Percentiles rank a stretch among this genome's conserved stretches.
Conservation (phyloP, 2,329 filamentous ascomycete genomes). For the Acrocalymma vagum region DNA sequence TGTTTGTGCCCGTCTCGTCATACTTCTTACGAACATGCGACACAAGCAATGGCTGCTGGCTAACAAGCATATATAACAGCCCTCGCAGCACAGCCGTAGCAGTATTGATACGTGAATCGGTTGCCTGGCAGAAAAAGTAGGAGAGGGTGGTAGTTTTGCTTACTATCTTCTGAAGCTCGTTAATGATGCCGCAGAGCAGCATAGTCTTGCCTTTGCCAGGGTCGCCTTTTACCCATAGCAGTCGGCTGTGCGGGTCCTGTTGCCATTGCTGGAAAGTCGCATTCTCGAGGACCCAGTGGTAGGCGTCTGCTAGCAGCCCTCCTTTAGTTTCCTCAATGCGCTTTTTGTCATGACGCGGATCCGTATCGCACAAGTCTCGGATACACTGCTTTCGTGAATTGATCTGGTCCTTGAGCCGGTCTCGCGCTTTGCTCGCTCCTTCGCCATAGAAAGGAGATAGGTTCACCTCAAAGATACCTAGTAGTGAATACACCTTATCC, state of each 20-base stretch:
- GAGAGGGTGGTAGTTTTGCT: slow-evolving; percentile 18
- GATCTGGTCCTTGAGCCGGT: slow-evolving; percentile 18
- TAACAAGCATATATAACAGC: slow-evolving; percentile 51
- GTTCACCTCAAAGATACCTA: slow-evolving; percentile 14
- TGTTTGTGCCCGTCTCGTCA: slow-evolving; percentile 9
- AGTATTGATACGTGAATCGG: slow-evolving; percentile 50
- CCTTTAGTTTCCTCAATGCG: slow-evolving; percentile 8
- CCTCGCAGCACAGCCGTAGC: slow-evolving; percentile 53
- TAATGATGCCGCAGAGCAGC: slow-evolving; percentile 25
- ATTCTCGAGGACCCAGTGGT: slow-evolving; percentile 14
- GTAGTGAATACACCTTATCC: slow-evolving; percentile 12
- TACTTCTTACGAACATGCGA: slow-evolving; percentile 47
- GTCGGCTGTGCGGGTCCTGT: neutral
- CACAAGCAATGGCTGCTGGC: slow-evolving; percentile 43
- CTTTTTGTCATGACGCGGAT: slow-evolving; percentile 14
- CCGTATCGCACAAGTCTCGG: slow-evolving; percentile 7
- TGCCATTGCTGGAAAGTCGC: slow-evolving; percentile 8
- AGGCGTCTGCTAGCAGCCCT: slow-evolving; percentile 7
- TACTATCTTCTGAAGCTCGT: slow-evolving; percentile 28
- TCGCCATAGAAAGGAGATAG: slow-evolving; percentile 10
- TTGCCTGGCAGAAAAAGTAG: slow-evolving; percentile 51
- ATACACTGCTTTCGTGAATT: slow-evolving; percentile 16
- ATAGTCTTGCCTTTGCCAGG: slow-evolving; percentile 13
- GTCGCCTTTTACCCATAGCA: slow-evolving; percentile 9
- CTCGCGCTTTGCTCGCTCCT: slow-evolving; percentile 12